Evolutionary conservation across 306 rosid species (phyloP).

Genomic region (Castanea crenata): DNA sequence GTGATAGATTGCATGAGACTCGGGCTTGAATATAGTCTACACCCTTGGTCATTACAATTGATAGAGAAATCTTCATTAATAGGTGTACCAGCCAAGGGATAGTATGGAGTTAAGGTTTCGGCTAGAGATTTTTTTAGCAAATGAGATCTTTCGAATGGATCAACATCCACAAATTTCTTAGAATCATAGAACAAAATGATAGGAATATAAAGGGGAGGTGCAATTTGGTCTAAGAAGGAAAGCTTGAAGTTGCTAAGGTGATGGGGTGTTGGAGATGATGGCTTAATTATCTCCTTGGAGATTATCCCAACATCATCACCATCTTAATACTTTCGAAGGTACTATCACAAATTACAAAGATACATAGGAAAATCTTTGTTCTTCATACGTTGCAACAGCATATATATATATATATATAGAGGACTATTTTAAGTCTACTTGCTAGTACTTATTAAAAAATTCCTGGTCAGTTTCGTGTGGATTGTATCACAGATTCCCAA

Average conservation of each 20-base stretch:
- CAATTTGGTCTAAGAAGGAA: constrained; percentile 29
- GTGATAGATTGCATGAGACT: not conserved
- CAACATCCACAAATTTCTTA: too few relatives aligned
- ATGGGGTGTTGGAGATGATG: constrained; percentile 28
- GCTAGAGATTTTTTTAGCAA: constrained; percentile 20
- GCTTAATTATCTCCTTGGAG: constrained; percentile 3
- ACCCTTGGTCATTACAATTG: constrained; percentile 29
- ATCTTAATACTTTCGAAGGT: not conserved
- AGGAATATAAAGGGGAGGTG: constrained; percentile 19
- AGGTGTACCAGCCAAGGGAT: constrained; percentile 30
- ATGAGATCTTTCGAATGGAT: not conserved
- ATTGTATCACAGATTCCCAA: too few relatives aligned
- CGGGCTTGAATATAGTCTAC: constrained; percentile 10
- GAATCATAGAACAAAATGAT: constrained; percentile 16
- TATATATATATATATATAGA: too few relatives aligned
- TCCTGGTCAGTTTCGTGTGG: too few relatives aligned
- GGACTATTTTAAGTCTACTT: too few relatives aligned
- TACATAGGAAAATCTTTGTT: too few relatives aligned
- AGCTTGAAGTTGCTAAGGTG: constrained; percentile 11
- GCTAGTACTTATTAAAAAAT: too few relatives aligned
- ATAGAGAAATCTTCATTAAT: not conserved
- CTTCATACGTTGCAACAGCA: too few relatives aligned
- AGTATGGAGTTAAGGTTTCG: constrained; percentile 14
- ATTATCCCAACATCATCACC: not conserved
- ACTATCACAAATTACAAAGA: too few relatives aligned